Evolutionary conservation across 495 filamentous ascomycete genomes (phyloP), one percentile per base, ranked within the genome.

Genomic region (Oidiodendron maius): DNA sequence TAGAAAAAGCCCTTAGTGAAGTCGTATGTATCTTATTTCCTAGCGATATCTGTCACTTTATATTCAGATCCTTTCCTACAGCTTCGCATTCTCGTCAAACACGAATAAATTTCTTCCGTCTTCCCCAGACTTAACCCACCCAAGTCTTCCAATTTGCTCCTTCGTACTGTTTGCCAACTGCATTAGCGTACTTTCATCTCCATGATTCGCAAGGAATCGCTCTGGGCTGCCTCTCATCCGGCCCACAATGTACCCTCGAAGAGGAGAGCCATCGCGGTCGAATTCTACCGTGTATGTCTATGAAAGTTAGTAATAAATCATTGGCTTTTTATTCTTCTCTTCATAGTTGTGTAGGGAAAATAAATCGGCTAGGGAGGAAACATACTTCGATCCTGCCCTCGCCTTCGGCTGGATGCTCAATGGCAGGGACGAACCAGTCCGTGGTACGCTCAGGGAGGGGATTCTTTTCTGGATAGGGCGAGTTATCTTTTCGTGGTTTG

Each of bases 201-300:
- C 70, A 46, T 70, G 56, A 50, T 77, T 76, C 2, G 75, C 75
- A 8, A 79, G 15, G 52, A 79, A 78, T 1, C 77, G 66, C 50
- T 65, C 60, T 0, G 67, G 64, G 43, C 57, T 71, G 0, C 53
- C 40, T 18, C 51, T 58, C 44, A 81, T 52, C 18, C 75, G 57
- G 1, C 75, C 77, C 0, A 81, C 57, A 4, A 81, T 60, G 57
- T 69, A 68, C 0, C 67, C 75, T 43, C 51, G 53, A 6, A 48
- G 22, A 0, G 74, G 73, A 1, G 43, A 61, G 2, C 73, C 74
- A 44, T 70, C 65, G 2, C 75, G 71, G 22, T 63, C 50, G 46
- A 69, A 80, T 32, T 74, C 66, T 4, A 76, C 69, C 0, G 76
- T 80, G 48, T 79, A 80, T 16, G 76, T 80, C 76, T 80, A 40